phyloP scores from a whole-genome alignment of 177 flowering plant genomes.

The Vitis hybrid region DNA sequence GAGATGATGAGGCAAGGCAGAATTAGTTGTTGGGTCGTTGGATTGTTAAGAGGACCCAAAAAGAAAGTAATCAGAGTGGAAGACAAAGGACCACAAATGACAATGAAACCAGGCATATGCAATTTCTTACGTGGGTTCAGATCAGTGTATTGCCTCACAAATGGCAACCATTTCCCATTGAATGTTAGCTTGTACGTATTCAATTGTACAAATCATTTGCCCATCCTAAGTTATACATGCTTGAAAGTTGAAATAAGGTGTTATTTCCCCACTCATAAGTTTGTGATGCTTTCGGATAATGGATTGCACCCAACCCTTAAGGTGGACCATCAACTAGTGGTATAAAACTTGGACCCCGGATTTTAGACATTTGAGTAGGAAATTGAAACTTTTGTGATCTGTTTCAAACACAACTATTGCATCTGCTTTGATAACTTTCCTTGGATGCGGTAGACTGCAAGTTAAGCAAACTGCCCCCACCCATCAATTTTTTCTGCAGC shows the following conservation, averaged over 20 bases:
- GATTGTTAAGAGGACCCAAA: not conserved
- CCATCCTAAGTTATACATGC: too few species aligned
- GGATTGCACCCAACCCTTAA: not conserved
- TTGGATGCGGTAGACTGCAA: slow-evolving; percentile 39
- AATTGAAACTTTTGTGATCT: not conserved
- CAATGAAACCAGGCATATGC: not conserved
- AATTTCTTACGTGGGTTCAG: not conserved
- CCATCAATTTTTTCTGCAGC: not conserved
- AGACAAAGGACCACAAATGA: not conserved
- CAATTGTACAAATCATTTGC: too few species aligned
- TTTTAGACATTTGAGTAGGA: not conserved
- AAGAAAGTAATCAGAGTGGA: not conserved
- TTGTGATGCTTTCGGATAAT: not conserved
- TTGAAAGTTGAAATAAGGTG: not conserved
- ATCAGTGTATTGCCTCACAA: not conserved
- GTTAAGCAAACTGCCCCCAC: slow-evolving; percentile 36
- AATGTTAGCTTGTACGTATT: not conserved
- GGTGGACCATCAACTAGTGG: slow-evolving; percentile 10
- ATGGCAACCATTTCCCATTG: not conserved
- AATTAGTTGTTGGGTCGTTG: not conserved
- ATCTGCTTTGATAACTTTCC: not conserved
- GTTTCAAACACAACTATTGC: not conserved
- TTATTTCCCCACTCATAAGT: slow-evolving; percentile 1
- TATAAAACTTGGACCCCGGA: not conserved
- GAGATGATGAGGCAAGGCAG: not conserved